Conservation (phyloP, 371 early-diverging fungal species). For the Scutellospora calospora region DNA sequence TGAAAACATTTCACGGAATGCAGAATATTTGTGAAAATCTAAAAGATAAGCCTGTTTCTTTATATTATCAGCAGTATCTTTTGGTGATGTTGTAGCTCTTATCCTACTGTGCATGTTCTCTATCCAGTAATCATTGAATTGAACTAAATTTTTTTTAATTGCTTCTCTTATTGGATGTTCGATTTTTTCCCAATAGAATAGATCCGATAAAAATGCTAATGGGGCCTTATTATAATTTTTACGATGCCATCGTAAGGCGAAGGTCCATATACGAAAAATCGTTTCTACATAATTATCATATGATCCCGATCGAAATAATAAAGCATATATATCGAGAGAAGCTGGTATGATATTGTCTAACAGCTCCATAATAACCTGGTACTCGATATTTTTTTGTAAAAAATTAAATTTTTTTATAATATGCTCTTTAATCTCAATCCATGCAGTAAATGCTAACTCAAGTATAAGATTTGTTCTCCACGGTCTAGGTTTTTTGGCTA, state of each 20-base stretch:
- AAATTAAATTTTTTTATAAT: neutral
- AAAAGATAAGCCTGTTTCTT: neutral
- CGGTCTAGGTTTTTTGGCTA: neutral
- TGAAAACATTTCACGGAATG: neutral
- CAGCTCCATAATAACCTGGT: neutral
- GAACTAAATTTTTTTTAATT: constrained; percentile 4
- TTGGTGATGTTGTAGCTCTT: neutral
- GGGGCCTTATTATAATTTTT: constrained; percentile 4
- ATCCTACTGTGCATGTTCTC: neutral
- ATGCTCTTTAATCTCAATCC: neutral
- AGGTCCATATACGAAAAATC: neutral
- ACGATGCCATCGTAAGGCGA: neutral
- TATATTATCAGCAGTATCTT: neutral
- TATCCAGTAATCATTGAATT: constrained; percentile 11
- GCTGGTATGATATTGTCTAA: constrained; percentile 1
- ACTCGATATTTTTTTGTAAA: neutral
- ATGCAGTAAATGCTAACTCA: neutral
- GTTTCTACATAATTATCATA: constrained; percentile 9
- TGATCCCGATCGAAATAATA: neutral
- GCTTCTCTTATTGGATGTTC: neutral
- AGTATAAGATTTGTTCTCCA: constrained; percentile 26
- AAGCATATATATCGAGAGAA: constrained; percentile 17
- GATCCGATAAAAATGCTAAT: constrained; percentile 17
- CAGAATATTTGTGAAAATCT: neutral
- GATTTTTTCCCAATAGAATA: constrained; percentile 30